A percentile compares a stretch with the other conserved stretches of the same genome.
Conservation (phyloP, 2,329 filamentous ascomycete genomes). For the Fusarium duplospermum region DNA sequence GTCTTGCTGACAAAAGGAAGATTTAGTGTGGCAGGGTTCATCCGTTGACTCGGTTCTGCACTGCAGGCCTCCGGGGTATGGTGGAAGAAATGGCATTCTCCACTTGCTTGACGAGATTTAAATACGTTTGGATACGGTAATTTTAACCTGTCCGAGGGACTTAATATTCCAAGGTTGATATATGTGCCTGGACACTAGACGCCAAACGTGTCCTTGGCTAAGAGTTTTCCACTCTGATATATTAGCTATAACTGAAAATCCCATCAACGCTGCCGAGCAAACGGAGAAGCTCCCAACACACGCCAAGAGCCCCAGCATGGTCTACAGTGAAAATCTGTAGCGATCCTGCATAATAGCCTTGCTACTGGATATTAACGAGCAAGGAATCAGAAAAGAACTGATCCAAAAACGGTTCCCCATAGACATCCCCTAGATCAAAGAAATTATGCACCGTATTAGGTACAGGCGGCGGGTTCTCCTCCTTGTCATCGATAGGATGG, state of each 20-base stretch:
- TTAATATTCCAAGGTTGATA: not conserved
- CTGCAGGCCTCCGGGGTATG: not conserved
- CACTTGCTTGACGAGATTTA: not conserved
- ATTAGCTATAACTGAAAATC: not conserved
- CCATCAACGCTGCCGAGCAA: not conserved
- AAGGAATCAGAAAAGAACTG: constrained; percentile 40
- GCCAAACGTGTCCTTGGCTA: not conserved
- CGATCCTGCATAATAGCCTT: not conserved
- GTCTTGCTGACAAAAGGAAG: not conserved
- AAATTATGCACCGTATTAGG: not conserved
- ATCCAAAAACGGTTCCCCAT: constrained; percentile 34
- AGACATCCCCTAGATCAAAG: constrained; percentile 31
- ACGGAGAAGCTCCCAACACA: not conserved
- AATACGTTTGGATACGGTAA: not conserved
- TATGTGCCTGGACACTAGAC: not conserved
- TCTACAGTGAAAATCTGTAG: not conserved
- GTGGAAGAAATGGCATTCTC: not conserved
- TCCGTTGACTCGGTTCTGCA: not conserved
- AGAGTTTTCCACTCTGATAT: not conserved
- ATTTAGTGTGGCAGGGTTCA: not conserved
- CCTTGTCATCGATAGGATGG: constrained; percentile 28
- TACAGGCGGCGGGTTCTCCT: not conserved
- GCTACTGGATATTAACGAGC: constrained; percentile 25
- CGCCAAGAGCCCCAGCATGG: too few relatives aligned
- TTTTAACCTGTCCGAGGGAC: not conserved